A percentile compares a stretch with the other conserved stretches of the same genome.
These are phyloP conservation scores for Penicillium simplicissimum DNA, from an alignment of 495 filamentous ascomycete species.

Conservation along the genomic window DNA sequence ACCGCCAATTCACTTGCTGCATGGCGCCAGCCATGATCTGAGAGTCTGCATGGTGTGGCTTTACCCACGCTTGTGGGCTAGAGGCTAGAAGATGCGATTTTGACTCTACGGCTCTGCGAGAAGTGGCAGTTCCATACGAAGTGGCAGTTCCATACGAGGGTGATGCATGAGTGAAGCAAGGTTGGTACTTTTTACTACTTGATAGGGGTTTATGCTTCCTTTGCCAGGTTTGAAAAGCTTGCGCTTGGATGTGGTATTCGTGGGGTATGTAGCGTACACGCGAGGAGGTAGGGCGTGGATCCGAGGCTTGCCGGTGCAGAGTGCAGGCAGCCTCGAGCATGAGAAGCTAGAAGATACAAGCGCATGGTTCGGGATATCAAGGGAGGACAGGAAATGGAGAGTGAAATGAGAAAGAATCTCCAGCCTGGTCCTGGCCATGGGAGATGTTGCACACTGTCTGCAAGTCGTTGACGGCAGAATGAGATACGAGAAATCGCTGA, in stretches of 20 bases:
- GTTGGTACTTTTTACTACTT: not conserved
- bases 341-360: conserved; percentile 12
- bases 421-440: conserved; percentile 19
- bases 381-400: conserved; percentile 18
- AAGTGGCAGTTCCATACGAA: conserved; percentile 11
- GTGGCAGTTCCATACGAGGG: conserved; percentile 11
- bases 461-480: conserved; percentile 10
- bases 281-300: conserved; percentile 12
- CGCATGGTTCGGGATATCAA: conserved; percentile 42
- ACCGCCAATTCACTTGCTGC: conserved; percentile 27
- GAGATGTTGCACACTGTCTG: conserved; percentile 17
- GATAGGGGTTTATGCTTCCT: conserved; percentile 9
- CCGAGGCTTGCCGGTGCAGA: not conserved
- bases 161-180: conserved; percentile 12
- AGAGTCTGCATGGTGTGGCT: not conserved
- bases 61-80: not conserved
- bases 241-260: not conserved
- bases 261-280: conserved; percentile 29
- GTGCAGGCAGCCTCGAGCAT: not conserved
- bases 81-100: not conserved
- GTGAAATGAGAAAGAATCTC: conserved; percentile 17
- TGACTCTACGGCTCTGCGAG: not conserved
- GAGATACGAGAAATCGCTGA: conserved; percentile 7
- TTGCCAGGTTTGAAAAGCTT: conserved; percentile 5
- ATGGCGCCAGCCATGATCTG: conserved; percentile 17